phyloP scores from a whole-genome alignment of 331 rosid species.

The Prunus yedoensis region DNA sequence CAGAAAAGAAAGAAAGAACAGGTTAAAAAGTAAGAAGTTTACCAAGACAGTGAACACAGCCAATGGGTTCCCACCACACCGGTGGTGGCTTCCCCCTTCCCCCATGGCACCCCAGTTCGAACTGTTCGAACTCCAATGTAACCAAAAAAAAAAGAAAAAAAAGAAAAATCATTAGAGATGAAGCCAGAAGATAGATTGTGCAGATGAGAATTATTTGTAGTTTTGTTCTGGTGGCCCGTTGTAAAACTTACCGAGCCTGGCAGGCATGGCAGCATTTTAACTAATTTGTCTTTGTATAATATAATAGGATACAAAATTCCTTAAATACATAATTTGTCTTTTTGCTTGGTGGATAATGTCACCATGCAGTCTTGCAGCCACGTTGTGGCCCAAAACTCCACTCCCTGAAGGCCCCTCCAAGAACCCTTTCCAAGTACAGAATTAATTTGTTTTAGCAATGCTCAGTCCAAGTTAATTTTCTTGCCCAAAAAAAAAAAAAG shows the following conservation, averaged over 20 bases:
- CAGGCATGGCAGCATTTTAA: too few relatives aligned
- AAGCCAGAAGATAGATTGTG: neutral
- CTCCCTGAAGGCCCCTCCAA: neutral
- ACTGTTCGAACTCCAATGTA: too few relatives aligned
- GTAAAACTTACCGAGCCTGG: neutral
- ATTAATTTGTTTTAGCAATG: too few relatives aligned
- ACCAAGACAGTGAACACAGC: neutral
- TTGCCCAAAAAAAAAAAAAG: too few relatives aligned
- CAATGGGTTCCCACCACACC: too few relatives aligned
- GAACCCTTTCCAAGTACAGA: too few relatives aligned
- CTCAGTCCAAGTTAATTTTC: too few relatives aligned
- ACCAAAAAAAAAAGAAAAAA: too few relatives aligned
- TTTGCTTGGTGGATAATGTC: neutral
- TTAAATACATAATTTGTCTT: constrained; percentile 36
- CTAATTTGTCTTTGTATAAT: too few relatives aligned
- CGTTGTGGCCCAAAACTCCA: constrained; percentile 17
- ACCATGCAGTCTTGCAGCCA: constrained; percentile 18
- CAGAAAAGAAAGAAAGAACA: neutral
- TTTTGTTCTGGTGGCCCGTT: neutral
- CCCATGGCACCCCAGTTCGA: too few relatives aligned
- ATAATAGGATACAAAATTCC: constrained; percentile 20
- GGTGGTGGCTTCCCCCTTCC: too few relatives aligned
- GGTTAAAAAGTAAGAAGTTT: neutral
- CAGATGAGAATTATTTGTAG: neutral
- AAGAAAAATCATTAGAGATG: neutral